Evolutionary conservation across 2,329 filamentous ascomycete genomes (phyloP).

Genomic region (Epicoccum nigrum): DNA sequence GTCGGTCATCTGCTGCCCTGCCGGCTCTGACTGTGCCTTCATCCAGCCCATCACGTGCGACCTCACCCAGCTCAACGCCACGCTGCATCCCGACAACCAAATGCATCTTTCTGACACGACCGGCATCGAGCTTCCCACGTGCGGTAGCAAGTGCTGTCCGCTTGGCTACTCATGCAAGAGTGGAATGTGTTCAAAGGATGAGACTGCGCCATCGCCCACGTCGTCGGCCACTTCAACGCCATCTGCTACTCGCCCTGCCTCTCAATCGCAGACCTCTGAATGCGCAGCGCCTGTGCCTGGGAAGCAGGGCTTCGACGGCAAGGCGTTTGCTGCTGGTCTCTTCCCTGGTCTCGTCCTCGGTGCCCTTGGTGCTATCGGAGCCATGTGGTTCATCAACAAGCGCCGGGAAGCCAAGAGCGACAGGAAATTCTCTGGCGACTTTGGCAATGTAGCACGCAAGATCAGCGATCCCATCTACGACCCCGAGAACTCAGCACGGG

Average conservation of each 20-base stretch:
- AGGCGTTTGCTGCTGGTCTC: constrained; percentile 48
- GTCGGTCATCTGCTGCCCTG: constrained; percentile 74
- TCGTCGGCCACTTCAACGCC: constrained; percentile 28
- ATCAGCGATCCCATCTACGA: constrained; percentile 50
- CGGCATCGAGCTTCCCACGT: constrained; percentile 59
- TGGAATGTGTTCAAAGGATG: constrained; percentile 60
- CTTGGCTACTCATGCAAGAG: constrained; percentile 70
- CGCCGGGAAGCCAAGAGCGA: constrained; percentile 38
- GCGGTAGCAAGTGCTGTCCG: constrained; percentile 70
- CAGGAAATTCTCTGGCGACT: constrained; percentile 46
- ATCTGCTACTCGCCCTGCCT: constrained; percentile 36
- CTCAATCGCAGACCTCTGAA: constrained; percentile 39
- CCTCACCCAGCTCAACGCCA: constrained; percentile 65
- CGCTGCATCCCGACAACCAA: constrained; percentile 60
- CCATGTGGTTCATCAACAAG: constrained; percentile 45
- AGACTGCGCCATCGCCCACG: constrained; percentile 28
- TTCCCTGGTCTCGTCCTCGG: constrained; percentile 47
- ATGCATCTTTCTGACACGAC: constrained; percentile 71
- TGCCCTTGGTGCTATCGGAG: constrained; percentile 37
- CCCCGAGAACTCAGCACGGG: constrained; percentile 41
- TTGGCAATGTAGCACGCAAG: constrained; percentile 45
- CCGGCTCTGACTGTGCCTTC: constrained; percentile 60
- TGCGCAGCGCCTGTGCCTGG: constrained; percentile 26
- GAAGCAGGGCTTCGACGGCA: constrained; percentile 37
- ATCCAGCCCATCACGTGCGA: constrained; percentile 72